Evolutionary conservation across 2,329 filamentous ascomycete species (phyloP).

Genomic region (Aspergillus japonicus): DNA sequence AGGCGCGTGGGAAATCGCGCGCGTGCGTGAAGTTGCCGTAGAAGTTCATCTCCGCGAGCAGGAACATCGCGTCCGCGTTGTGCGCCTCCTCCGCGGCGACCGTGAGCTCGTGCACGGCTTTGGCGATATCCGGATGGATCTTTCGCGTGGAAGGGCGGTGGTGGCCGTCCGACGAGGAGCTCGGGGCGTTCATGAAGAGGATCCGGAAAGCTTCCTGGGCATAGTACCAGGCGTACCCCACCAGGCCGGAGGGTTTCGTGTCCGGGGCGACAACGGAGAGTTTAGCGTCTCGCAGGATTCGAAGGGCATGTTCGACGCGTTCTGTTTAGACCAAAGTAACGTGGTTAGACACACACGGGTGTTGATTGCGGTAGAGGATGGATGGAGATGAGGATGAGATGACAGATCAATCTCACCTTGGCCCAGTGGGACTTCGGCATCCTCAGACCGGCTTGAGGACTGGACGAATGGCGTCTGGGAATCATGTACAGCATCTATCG

Average conservation of each 20-base stretch:
- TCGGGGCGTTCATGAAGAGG: slow-evolving; percentile 64
- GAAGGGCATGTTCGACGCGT: slow-evolving; percentile 33
- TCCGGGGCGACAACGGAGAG: slow-evolving; percentile 26
- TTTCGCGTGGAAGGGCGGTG: slow-evolving; percentile 40
- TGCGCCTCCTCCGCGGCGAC: slow-evolving; percentile 55
- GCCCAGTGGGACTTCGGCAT: slow-evolving; percentile 21
- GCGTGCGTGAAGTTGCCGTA: slow-evolving; percentile 91
- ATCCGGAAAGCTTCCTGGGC: slow-evolving; percentile 61
- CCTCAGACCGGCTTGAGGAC: slow-evolving; percentile 21
- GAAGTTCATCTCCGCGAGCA: slow-evolving; percentile 93
- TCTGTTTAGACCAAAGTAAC: slow-evolving; percentile 19
- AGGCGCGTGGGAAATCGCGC: slow-evolving; percentile 74
- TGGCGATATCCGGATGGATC: slow-evolving; percentile 46
- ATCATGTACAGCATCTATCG: slow-evolving; percentile 20
- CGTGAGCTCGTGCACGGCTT: slow-evolving; percentile 60
- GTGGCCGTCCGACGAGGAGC: slow-evolving; percentile 24
- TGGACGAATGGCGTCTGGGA: slow-evolving; percentile 17
- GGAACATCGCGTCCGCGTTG: slow-evolving; percentile 76
- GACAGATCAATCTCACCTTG: slow-evolving; percentile 28
- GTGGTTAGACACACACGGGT: background rate
- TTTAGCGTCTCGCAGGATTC: slow-evolving; percentile 30
- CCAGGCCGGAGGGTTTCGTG: slow-evolving; percentile 55
- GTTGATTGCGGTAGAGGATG: background rate
- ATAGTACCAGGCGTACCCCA: slow-evolving; percentile 60
- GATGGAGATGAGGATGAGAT: background rate